Evolutionary conservation across 1,284 basidiomycete species (phyloP).

Genomic region (Afroboletus lepidellus): DNA sequence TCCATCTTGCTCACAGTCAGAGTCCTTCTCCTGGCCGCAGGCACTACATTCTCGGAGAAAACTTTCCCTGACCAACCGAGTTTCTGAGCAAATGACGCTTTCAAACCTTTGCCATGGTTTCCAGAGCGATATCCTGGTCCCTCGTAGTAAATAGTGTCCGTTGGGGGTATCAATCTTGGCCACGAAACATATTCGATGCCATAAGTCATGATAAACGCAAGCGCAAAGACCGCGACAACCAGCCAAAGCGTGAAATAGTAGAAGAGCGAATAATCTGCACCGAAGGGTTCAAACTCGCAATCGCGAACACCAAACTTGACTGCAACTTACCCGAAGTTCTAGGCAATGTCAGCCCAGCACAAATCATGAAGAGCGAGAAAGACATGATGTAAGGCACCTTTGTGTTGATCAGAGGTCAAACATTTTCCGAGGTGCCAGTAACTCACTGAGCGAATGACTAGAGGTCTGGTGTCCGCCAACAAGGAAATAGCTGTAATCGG

Average conservation of each 20-base stretch:
- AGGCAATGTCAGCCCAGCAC: slow-evolving; percentile 80
- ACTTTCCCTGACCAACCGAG: slow-evolving; percentile 34
- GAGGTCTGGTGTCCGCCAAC: slow-evolving; percentile 75
- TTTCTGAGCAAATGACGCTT: slow-evolving; percentile 35
- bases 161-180: slow-evolving; percentile 87
- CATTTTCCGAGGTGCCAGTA: slow-evolving; percentile 1
- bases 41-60: slow-evolving; percentile 35
- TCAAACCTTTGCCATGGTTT: slow-evolving; percentile 74
- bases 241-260: slow-evolving; percentile 84
- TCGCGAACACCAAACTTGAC: slow-evolving; percentile 7
- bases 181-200: slow-evolving; percentile 89
- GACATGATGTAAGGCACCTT: slow-evolving; percentile 84
- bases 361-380: slow-evolving; percentile 85
- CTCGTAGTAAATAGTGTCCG: slow-evolving; percentile 82
- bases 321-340: slow-evolving; percentile 71
- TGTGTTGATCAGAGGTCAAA: slow-evolving; percentile 9
- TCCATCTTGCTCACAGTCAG: slow-evolving; percentile 44
- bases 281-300: slow-evolving; percentile 6
- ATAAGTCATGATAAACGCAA: slow-evolving; percentile 74
- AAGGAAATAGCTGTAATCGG: slow-evolving; percentile 64
- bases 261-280: slow-evolving; percentile 70
- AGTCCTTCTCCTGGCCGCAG: slow-evolving; percentile 39
- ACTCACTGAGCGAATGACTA: slow-evolving; percentile 80
- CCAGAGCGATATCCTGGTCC: slow-evolving; percentile 84
- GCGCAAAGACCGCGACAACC: slow-evolving; percentile 56